Evolutionary conservation across 2,329 filamentous ascomycete genomes (phyloP).

Genomic region (Macrophomina pseudophaseolina): DNA sequence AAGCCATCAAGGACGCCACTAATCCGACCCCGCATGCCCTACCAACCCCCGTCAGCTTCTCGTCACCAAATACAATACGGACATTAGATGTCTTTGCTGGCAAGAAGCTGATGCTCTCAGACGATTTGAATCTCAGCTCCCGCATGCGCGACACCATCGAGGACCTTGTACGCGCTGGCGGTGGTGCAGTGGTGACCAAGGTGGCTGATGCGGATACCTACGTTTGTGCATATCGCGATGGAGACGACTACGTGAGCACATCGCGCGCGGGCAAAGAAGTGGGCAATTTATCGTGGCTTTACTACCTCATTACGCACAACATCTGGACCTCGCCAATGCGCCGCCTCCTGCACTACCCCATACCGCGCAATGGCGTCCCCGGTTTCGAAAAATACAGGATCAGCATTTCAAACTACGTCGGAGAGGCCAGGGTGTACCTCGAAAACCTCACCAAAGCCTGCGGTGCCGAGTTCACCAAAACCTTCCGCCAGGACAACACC

Average conservation of each 20-base stretch:
- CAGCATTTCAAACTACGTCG: slow-evolving; percentile 94
- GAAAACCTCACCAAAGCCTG: slow-evolving; percentile 87
- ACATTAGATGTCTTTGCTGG: slow-evolving; percentile 70
- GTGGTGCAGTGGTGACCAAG: slow-evolving; percentile 69
- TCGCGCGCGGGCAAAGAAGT: slow-evolving; percentile 80
- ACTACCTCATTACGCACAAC: slow-evolving; percentile 86
- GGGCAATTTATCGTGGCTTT: slow-evolving; percentile 92
- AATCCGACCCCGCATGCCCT: slow-evolving; percentile 54
- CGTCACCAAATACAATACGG: slow-evolving; percentile 26
- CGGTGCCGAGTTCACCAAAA: slow-evolving; percentile 90
- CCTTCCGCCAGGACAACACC: slow-evolving; percentile 92
- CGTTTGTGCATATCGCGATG: slow-evolving; percentile 86
- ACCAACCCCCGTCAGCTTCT: slow-evolving; percentile 31
- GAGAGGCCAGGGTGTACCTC: slow-evolving; percentile 89
- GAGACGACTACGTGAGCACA: slow-evolving; percentile 76
- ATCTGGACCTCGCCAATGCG: slow-evolving; percentile 85
- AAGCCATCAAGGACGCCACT: slow-evolving; percentile 70
- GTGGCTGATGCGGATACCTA: slow-evolving; percentile 79
- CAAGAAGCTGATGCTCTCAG: slow-evolving; percentile 77
- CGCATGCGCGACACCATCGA: slow-evolving; percentile 71
- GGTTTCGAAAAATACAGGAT: slow-evolving; percentile 80
- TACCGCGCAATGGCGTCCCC: slow-evolving; percentile 76
- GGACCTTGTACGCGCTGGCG: slow-evolving; percentile 72
- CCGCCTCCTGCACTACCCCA: slow-evolving; percentile 86
- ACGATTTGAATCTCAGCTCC: slow-evolving; percentile 72